Conservation (phyloP, 129 eudicot genomes). For the Lonicera japonica region DNA sequence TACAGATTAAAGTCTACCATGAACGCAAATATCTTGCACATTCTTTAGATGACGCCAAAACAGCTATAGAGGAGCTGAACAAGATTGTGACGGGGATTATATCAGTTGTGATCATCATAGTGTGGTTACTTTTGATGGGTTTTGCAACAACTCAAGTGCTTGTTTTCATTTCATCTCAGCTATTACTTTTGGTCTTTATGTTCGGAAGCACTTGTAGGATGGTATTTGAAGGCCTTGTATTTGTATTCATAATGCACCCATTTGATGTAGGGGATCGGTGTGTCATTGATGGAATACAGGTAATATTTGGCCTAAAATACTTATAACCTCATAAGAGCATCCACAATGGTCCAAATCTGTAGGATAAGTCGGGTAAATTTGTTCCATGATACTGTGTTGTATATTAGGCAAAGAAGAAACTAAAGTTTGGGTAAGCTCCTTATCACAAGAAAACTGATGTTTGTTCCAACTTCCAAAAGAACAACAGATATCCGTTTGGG, state of each 20-base stretch:
- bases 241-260: constrained; percentile 33
- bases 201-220: constrained; percentile 23
- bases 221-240: constrained; percentile 28
- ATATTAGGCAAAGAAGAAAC: neutral
- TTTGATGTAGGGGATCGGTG: constrained; percentile 40
- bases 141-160: constrained; percentile 21
- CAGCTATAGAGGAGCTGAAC: constrained; percentile 35
- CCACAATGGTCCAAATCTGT: too few relatives aligned
- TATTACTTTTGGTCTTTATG: constrained; percentile 15
- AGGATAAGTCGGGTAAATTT: too few relatives aligned
- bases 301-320: constrained; percentile 2
- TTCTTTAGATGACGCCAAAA: constrained; percentile 25
- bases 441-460: too few relatives aligned
- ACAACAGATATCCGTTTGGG: too few relatives aligned
- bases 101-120: constrained; percentile 10
- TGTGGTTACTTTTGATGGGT: constrained; percentile 30
- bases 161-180: constrained; percentile 24
- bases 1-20: constrained; percentile 23
- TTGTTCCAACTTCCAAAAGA: too few relatives aligned
- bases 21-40: constrained; percentile 27
- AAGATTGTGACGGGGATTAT: constrained; percentile 10
- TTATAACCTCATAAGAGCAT: neutral
- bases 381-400: neutral
- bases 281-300: constrained; percentile 33
- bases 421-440: too few relatives aligned